Percentiles rank a stretch among this genome's conserved stretches.
Evolutionary conservation across 1,139 yeast species (phyloP).

Genomic region (Candida neerlandica): DNA sequence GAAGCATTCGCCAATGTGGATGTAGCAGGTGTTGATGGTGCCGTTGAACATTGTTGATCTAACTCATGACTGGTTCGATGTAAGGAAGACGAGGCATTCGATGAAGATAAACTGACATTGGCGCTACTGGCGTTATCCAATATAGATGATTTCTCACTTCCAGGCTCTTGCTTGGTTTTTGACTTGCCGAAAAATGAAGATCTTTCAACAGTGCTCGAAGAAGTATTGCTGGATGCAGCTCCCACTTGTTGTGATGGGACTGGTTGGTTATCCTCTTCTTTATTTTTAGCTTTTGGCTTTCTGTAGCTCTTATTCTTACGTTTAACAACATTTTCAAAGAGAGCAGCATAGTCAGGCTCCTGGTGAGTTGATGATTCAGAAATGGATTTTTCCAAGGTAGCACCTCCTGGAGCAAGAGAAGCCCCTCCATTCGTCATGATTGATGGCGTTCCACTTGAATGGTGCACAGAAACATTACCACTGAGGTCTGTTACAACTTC

Average conservation of each 20-base stretch:
- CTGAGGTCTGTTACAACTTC: conserved; percentile 18
- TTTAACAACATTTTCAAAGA: conserved; percentile 49
- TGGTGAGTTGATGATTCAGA: conserved; percentile 18
- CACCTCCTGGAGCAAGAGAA: conserved; percentile 4
- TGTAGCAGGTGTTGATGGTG: conserved; percentile 11
- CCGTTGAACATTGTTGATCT: conserved; percentile 3
- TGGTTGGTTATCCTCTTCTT: conserved; percentile 16
- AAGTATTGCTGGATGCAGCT: conserved; percentile 11
- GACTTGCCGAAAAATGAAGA: conserved; percentile 16
- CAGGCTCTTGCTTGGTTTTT: conserved; percentile 9
- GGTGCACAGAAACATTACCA: conserved; percentile 17
- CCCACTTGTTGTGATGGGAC: conserved; percentile 5
- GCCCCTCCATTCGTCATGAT: conserved; percentile 20
- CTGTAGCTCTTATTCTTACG: conserved; percentile 32
- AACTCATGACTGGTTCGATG: conserved; percentile 8
- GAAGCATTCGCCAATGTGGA: conserved; percentile 39
- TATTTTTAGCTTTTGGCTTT: conserved; percentile 21
- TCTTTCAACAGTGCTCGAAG: conserved; percentile 19
- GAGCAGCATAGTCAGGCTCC: conserved; percentile 50
- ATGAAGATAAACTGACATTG: conserved; percentile 22
- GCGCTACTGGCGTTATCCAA: conserved; percentile 16
- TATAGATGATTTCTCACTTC: conserved; percentile 14
- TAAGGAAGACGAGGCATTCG: conserved; percentile 22
- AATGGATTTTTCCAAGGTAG: conserved; percentile 13
- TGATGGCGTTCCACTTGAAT: conserved; percentile 30